Evolutionary conservation across 1,284 basidiomycete species (phyloP), one percentile per base, ranked within the genome.

Genomic region (Filobasidium uniguttulatum): DNA sequence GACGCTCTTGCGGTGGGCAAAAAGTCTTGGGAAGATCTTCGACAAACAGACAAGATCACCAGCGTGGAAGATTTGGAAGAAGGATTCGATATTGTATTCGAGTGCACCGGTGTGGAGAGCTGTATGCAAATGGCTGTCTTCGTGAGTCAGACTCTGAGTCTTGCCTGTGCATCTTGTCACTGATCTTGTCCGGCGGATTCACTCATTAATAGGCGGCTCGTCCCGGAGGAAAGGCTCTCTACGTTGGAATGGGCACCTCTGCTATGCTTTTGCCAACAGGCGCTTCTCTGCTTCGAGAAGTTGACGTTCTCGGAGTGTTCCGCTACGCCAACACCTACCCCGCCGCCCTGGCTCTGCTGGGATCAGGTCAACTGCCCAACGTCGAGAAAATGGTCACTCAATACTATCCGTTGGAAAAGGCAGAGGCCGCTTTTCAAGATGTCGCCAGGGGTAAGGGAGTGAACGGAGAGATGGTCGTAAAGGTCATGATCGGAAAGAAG

Each of bases 231-330:
- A 85, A 84, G 65, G 83, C 93, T 49, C 82, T 89, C 73, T 83
- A 89, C 60, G 80, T 97, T 59, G 91, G 91, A 28, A 97, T 97
- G 91, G 91, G 91, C 57, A 80, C 85, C 19, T 78, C 81, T 55
- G 84, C 83, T 61, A 78, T 85, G 52, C 75, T 77, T 54, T 74
- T 93, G 45, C 90, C 91, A n/a, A 75, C 89, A 50, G 82, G 82
- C 26, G 76, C 78, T 19, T 85, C 88, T 14, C 80, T 87, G 12
- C 71, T 83, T 44, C 81, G 91, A 47, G 91, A 97, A 71, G 87
- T 97, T 54, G 90, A 96, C 69, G 79, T 97, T 58, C 77, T 83
- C 59, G 91, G 91, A 48, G 86, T 85, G 41, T 96, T 96, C 80
- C 65, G 74, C 28, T 86, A 86, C 60, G 81, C 81, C 52, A 82